Evolutionary conservation across 108 stramenopile species (phyloP), one percentile per base, ranked within the genome.

Genomic region (Bacterosira constricta): DNA sequence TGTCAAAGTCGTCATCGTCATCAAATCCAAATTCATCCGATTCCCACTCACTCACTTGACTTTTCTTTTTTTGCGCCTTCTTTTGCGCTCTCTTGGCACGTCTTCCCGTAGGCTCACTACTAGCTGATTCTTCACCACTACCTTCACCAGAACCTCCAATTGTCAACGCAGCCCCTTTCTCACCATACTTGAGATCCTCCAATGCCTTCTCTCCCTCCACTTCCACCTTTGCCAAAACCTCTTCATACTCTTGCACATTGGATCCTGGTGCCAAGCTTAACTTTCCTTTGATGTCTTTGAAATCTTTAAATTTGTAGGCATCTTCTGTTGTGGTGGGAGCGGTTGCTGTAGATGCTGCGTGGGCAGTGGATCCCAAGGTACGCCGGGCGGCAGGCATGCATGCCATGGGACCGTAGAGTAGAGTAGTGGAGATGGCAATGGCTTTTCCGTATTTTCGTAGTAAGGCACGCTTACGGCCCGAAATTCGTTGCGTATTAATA

Each of bases 21-120:
- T 68, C 76, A 69, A 77, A 77, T 36, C 76, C 76, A 68, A 77
- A 77, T 52, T 77, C 76, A 32, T 69, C 76, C 4, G 76, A 77
- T 58, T 77, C 76, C 76, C 76, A 77, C 13, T 77, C 76, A 58
- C 68, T 77, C 34, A 77, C 62, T 65, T 63, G 42, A 34, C 56
- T 45, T 49, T 51, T 60, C 45, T 57, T 66, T 36, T 47, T 36
- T 49, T 60, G 46, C n/a, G n/a, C n/a, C 8, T 63, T 62, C 36
- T 69, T 77, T 31, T 68, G 42, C 49, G 26, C 47, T 58, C 53
- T 77, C 44, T 38, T 46, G 25, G 13, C 44, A n/a, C 41, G 23
- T 35, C 47, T 38, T 25, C 37, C 36, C 17, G 11, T 46, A 25
- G 23, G 47, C 54, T 62, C 20, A 45, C 18, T 54, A 34, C 42